Base-by-base conservation (phyloP, 1,284 basidiomycete genomes). In the Lentinula novae-zelandiae region DNA sequence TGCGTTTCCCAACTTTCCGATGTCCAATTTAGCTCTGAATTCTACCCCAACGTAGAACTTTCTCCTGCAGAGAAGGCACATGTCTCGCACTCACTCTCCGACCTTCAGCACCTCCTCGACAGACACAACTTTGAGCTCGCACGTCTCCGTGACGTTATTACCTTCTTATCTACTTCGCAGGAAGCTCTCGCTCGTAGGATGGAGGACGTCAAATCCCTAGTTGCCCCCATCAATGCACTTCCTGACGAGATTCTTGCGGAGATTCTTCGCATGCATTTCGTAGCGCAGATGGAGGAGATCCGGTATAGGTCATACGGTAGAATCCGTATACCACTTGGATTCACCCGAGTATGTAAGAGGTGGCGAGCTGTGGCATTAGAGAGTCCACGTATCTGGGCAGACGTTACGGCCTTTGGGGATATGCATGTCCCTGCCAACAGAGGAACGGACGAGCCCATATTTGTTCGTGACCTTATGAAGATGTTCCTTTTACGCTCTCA, bases 211-310 rank as follows among this genome's bases (percentile, higher is more conserved):
- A 38, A 27, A 22, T 38, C 53, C 9, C 53, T 54, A 5, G 36
- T 39, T 15, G 53, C 53, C 2, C 53, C 53, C 10, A 54, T 54
- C 3, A 54, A 54, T 54, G 38, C 53, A 5, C 39, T 54, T 10
- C 53, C 53, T 27, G 53, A 54, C 22, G 53, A 54, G 22, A 42
- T 54, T 31, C 22, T 54, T 20, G 53, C 38, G 15, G 39, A 54
- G 34, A 54, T 54, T 15, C 38, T 54, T 31, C 53, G 53, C 4
- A 42, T 54, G 53, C 38, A 54, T 42, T 54, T 54, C 38, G 22
- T 31, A 38, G 36, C 38, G 17, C 53, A 54, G 17, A 54, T 54
- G 53, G 53, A 54, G 22, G 38, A 31, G 39, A 27, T 54, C 38
- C 7, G 39, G 15, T 54, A 54, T 15, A 54, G 53, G 39, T 54